These are phyloP conservation scores for Scorias spongiosa DNA, from an alignment of 2,329 filamentous ascomycete species.

Conservation along the genomic window DNA sequence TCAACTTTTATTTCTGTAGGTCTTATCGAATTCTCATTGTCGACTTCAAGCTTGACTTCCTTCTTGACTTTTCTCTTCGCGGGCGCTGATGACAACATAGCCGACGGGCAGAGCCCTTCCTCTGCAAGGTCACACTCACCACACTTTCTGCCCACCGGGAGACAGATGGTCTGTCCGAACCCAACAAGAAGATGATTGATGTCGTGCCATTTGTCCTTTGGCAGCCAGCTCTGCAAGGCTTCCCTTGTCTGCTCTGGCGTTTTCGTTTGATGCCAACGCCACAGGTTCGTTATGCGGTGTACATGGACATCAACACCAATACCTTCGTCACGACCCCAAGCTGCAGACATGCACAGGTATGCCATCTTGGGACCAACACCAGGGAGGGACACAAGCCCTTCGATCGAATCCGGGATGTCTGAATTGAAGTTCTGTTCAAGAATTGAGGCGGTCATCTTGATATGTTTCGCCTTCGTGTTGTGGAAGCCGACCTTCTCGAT, in stretches of 20 bases:
- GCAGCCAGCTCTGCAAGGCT: conserved; percentile 68
- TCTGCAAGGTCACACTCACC: conserved; percentile 72
- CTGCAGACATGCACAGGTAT: conserved; percentile 69
- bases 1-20: conserved; percentile 14
- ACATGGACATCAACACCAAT: conserved; percentile 94
- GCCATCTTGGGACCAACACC: conserved; percentile 94
- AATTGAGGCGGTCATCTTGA: conserved; percentile 60
- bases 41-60: conserved; percentile 18
- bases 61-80: conserved; percentile 36
- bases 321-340: conserved; percentile 54
- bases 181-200: conserved; percentile 85
- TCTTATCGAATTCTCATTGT: conserved; percentile 13
- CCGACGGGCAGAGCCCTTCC: conserved; percentile 53
- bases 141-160: conserved; percentile 65
- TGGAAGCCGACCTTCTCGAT: conserved; percentile 84
- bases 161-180: conserved; percentile 71
- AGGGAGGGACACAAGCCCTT: conserved; percentile 60
- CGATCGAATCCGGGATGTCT: conserved; percentile 68
- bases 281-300: conserved; percentile 84
- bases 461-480: conserved; percentile 80
- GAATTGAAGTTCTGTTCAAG: conserved; percentile 53
- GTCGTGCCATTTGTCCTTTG: conserved; percentile 72
- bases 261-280: conserved; percentile 76
- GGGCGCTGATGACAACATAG: conserved; percentile 21
- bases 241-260: conserved; percentile 68